Evolutionary conservation across 2,329 filamentous ascomycete genomes (phyloP).

Genomic region (Blastomyces silverae): DNA sequence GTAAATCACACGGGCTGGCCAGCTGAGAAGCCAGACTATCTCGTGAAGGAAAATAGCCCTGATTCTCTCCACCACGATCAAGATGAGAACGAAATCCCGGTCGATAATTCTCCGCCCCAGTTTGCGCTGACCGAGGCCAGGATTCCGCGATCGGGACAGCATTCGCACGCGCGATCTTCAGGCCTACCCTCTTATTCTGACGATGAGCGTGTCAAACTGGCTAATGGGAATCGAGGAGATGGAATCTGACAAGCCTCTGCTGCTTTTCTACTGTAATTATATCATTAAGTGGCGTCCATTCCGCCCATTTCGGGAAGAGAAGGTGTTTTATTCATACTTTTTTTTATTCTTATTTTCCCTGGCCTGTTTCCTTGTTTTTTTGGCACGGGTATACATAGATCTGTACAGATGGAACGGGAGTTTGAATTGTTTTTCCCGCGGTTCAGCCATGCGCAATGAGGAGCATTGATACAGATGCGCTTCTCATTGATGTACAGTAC

Average conservation of each 20-base stretch:
- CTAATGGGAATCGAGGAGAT: neutral
- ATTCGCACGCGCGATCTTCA: neutral
- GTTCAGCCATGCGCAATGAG: no score
- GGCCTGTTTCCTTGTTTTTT: no score
- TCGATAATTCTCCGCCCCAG: neutral
- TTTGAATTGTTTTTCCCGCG: no score
- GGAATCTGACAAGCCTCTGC: neutral
- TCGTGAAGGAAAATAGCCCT: neutral
- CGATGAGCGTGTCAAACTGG: neutral
- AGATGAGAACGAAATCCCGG: neutral
- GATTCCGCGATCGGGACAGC: neutral
- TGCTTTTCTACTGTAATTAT: neutral
- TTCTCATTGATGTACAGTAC: neutral
- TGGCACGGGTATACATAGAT: neutral
- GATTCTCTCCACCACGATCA: neutral
- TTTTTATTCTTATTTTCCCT: no score
- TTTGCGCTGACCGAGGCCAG: neutral
- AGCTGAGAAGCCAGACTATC: neutral
- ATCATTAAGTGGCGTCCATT: neutral
- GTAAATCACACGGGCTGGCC: neutral
- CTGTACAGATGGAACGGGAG: neutral
- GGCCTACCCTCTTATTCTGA: conserved; percentile 9
- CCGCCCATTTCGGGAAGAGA: neutral
- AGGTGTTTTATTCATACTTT: neutral
- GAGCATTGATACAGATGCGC: no score